Evolutionary conservation across 306 rosid genomes (phyloP), one percentile per base, ranked within the genome.

Genomic region (Vigna reflexopilosa): DNA sequence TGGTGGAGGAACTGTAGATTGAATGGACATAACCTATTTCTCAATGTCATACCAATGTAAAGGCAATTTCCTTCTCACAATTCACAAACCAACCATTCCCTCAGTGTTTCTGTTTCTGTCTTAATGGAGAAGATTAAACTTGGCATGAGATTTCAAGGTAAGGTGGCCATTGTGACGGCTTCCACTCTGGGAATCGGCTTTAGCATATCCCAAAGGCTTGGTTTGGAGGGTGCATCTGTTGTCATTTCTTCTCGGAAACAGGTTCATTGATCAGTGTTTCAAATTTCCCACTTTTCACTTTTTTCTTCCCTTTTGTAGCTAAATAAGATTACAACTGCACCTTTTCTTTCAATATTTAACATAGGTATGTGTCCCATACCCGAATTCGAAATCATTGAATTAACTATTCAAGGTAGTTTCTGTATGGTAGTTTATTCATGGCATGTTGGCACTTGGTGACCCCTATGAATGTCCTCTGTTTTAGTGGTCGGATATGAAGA

Each of bases 161-260:
- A 89, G 68, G 97, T 91, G 2, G 98, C 93, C 13, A 83, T 95
- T 65, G 96, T 95, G 28, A 92, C 98, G 3, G 98, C 98, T 71
- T 95, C 98, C 0, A 92, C 98, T 52, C 98, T 89, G 79, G 98
- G 98, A 50, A 95, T 95, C 45, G 98, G 98, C 64, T 92, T 92
- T 64, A 28, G 75, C 72, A 95, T 95, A 42, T 96, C 96, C 13
- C 80, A 88, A 83, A 94, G 98, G 54, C 92, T 95, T 58, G 98
- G 92, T 14, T 83, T 92, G 47, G 98, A 95, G 85, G 98, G 98
- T 56, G 98, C 97, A 38, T 86, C 92, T 57, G 89, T 95, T 44
- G 97, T 95, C 15, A 69, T 95, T 78, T 95, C 98, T 59, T 95
- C 98, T 36, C 98, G 98, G 72, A 87, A 64, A 76, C 98, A 92